A percentile compares a stretch with the other conserved stretches of the same genome.
These are phyloP conservation scores for Pichia sp. DNA, from an alignment of 1,139 yeast species.

Conservation along the genomic window DNA sequence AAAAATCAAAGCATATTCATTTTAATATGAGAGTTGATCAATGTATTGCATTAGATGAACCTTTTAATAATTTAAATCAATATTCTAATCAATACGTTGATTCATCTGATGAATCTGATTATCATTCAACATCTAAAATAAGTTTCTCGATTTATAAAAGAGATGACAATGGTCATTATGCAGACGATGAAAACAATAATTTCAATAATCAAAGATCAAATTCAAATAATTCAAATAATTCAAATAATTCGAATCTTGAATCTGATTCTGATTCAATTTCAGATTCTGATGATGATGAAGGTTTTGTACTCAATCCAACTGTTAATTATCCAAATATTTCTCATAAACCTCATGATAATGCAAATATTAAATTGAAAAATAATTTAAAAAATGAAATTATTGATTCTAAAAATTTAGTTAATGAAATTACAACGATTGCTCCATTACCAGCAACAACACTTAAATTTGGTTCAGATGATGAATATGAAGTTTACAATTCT, in stretches of 20 bases:
- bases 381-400: no score
- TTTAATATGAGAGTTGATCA: constrained; percentile 92
- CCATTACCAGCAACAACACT: constrained; percentile 75
- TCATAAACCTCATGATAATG: constrained; percentile 21
- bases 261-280: constrained; percentile 15
- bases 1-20: constrained; percentile 63
- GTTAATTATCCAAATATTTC: constrained; percentile 19
- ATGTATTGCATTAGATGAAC: constrained; percentile 62
- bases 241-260: no score
- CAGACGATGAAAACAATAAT: constrained; percentile 21
- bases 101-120: constrained; percentile 26
- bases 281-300: constrained; percentile 31
- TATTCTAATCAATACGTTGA: constrained; percentile 24
- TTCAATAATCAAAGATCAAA: constrained; percentile 13
- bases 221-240: constrained; percentile 17
- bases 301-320: constrained; percentile 24
- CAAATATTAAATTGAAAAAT: no score
- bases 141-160: constrained; percentile 5
- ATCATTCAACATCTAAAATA: constrained; percentile 13
- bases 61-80: constrained; percentile 21
- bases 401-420: constrained; percentile 5
- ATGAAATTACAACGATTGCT: constrained; percentile 54
- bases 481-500: no score
- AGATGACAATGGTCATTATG: constrained; percentile 13
- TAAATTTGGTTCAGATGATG: constrained; percentile 74